Evolutionary conservation across 768 basidiomycete genomes (phyloP).

Genomic region (Leccinum subgranulosum): DNA sequence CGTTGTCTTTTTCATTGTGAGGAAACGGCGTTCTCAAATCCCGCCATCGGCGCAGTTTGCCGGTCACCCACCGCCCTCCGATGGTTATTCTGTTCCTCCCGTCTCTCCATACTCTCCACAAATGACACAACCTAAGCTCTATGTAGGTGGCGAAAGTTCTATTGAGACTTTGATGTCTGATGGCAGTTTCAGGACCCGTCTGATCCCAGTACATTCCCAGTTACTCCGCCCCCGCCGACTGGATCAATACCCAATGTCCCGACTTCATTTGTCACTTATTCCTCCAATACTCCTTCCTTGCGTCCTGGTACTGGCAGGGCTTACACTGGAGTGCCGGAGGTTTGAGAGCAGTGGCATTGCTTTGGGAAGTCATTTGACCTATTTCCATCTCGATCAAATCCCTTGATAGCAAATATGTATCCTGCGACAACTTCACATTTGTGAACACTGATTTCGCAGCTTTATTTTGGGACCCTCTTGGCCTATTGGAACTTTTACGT

Average conservation of each 20-base stretch:
- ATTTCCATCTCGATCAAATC: no score
- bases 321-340: conserved; percentile 27
- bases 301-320: conserved; percentile 13
- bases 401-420: background rate
- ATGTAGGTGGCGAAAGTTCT: conserved; percentile 5
- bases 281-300: background rate
- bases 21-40: conserved; percentile 24
- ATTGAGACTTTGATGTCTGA: background rate
- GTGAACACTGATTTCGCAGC: background rate
- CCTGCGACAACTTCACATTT: no score
- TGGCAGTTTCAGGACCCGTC: conserved; percentile 29
- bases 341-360: conserved; percentile 9
- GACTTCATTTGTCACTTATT: conserved; percentile 6
- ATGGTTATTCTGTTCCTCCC: conserved; percentile 7
- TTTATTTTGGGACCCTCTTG: background rate
- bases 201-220: conserved; percentile 39
- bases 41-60: conserved; percentile 17
- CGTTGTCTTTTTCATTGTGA: conserved; percentile 26
- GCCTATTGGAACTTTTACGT: background rate
- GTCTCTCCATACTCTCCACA: background rate
- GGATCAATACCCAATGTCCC: conserved; percentile 7
- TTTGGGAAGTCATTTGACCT: no score
- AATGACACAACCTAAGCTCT: conserved; percentile 27
- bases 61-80: background rate
- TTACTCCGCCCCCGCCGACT: conserved; percentile 20